A percentile compares a stretch with the other conserved stretches of the same genome.
Conservation (phyloP, 2,329 filamentous ascomycete genomes). For the Cladophialophora chaetospira region DNA sequence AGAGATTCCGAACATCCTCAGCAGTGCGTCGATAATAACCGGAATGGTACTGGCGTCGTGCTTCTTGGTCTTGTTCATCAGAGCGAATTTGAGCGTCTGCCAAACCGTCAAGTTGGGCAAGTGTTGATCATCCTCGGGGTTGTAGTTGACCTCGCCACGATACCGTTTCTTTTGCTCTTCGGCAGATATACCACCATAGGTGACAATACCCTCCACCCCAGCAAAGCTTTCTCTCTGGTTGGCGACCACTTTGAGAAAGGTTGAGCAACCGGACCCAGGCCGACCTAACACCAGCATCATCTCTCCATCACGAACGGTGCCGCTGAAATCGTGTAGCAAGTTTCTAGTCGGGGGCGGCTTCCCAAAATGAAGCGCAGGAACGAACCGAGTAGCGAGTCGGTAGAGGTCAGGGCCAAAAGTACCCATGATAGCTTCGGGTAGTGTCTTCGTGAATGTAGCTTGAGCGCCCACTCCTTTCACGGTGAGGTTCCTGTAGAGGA, state of each 20-base stretch:
- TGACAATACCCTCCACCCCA: constrained; percentile 67
- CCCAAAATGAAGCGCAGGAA: constrained; percentile 54
- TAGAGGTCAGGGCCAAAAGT: constrained; percentile 83
- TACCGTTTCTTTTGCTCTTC: constrained; percentile 68
- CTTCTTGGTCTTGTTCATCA: constrained; percentile 74
- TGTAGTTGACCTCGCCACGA: constrained; percentile 76
- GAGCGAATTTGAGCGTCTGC: constrained; percentile 74
- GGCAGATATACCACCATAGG: constrained; percentile 71
- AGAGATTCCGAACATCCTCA: constrained; percentile 76
- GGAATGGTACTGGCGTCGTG: constrained; percentile 64
- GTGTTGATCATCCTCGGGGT: constrained; percentile 75
- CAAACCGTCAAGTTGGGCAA: constrained; percentile 74
- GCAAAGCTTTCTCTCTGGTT: constrained; percentile 70
- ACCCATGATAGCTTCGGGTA: constrained; percentile 72
- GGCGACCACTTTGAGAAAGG: constrained; percentile 73
- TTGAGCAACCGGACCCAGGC: constrained; percentile 74
- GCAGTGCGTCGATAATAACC: constrained; percentile 67
- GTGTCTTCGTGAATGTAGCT: constrained; percentile 68
- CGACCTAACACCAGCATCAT: constrained; percentile 74
- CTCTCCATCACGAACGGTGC: constrained; percentile 67
- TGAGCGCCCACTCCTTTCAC: constrained; percentile 71
- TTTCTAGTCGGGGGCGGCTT: constrained; percentile 54
- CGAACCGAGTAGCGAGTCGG: constrained; percentile 58
- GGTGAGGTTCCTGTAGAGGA: constrained; percentile 73
- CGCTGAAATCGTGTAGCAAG: constrained; percentile 68